Evolutionary conservation across 2,329 filamentous ascomycete species (phyloP), one percentile per base, ranked within the genome.

Genomic region (Alternaria burnsii): DNA sequence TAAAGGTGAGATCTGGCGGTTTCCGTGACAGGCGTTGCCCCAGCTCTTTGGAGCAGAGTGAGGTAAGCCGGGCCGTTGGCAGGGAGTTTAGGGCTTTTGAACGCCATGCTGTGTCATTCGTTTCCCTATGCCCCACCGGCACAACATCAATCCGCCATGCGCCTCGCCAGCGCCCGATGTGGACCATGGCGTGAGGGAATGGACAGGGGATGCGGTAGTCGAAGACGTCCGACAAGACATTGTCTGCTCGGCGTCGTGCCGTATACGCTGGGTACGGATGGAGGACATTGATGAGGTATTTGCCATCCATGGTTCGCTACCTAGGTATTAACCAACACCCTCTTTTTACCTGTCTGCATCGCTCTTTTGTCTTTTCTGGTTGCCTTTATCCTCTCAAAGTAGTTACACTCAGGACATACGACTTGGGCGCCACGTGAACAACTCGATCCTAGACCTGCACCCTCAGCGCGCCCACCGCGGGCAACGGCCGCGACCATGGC

Each of bases 401-500:
- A 42, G 48, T 46, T 26, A 50, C 41, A 12, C 54, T 16, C 30
- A 55, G 11, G 18, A 51, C 26, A 18, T 40, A 48, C 32, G 22
- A 55, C 41, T 14, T 22, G 14, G 24, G 10, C 42, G 9, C n/a
- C 32, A 11, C 26, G n/a, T 11, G 10, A 12, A 52, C 30, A 20
- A 18, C 28, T 41, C 51, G 59, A 28, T 41, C 41, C 26, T 14
- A 46, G 36, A 42, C 20, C 2, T 43, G 14, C n/a, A 50, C 44
- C n/a, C 50, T 38, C 36, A 62, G 54, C 63, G 62, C 67, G 41
- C 55, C 58, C 68, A 46, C 47, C n/a, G 58, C 41, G 66, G 58
- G 66, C 58, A 55, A 54, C 28, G n/a, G 20, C 38, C 14, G 48
- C 59, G 44, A 65, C 40, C 42, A 75, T 74, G 70, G 71, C 66